Evolutionary conservation across 495 filamentous ascomycete species (phyloP).

Genomic region (Hypoxylon cercidicola): DNA sequence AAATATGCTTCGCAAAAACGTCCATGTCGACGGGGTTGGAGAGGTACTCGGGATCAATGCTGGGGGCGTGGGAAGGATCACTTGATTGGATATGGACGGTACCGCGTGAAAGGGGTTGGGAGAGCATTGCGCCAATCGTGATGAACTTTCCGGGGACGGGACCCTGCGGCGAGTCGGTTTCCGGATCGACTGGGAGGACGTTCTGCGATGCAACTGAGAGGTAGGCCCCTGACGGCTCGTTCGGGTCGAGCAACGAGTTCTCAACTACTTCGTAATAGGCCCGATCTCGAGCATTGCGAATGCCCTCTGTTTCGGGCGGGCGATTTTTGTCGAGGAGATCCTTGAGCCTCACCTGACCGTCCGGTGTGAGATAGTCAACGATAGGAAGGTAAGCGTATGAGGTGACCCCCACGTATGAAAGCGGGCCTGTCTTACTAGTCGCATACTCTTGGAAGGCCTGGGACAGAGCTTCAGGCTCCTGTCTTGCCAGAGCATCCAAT

Average conservation of each 20-base stretch:
- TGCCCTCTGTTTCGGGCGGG: constrained; percentile 58
- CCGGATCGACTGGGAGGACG: not conserved
- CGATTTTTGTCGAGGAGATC: constrained; percentile 65
- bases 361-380: constrained; percentile 4
- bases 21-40: constrained; percentile 62
- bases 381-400: constrained; percentile 77
- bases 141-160: constrained; percentile 32
- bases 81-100: constrained; percentile 62
- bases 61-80: constrained; percentile 48
- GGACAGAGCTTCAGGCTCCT: constrained; percentile 67
- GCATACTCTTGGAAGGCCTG: constrained; percentile 33
- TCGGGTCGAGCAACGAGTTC: constrained; percentile 33
- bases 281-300: not conserved
- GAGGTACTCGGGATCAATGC: constrained; percentile 65
- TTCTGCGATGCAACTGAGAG: constrained; percentile 22
- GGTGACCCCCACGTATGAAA: constrained; percentile 70
- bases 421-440: constrained; percentile 33
- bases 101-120: constrained; percentile 65
- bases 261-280: constrained; percentile 28
- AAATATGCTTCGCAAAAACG: constrained; percentile 55
- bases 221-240: constrained; percentile 39
- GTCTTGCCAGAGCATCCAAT: constrained; percentile 75
- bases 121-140: constrained; percentile 44
- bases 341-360: constrained; percentile 23
- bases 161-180: too few relatives aligned